Conservation (phyloP, 768 basidiomycete species). For the Suillus plorans region DNA sequence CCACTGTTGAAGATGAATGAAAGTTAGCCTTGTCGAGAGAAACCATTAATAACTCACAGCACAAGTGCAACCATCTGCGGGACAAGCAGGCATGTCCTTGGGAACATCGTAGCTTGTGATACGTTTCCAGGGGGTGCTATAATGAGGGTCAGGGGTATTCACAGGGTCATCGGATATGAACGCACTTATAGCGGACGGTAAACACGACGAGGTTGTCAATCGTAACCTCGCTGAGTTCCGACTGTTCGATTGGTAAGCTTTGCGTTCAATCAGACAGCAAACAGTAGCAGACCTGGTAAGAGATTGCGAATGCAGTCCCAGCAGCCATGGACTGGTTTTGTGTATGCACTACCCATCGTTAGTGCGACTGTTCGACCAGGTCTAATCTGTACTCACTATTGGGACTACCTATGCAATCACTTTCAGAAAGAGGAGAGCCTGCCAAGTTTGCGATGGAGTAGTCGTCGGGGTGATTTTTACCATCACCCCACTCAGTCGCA, state of each 20-base stretch:
- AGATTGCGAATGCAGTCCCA: conserved; percentile 56
- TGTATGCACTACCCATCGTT: conserved; percentile 43
- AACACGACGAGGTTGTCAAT: conserved; percentile 52
- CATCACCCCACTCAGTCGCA: conserved; percentile 47
- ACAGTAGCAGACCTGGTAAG: conserved; percentile 40
- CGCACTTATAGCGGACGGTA: conserved; percentile 47
- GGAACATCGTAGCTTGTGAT: conserved; percentile 48
- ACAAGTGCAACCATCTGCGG: conserved; percentile 50
- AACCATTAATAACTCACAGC: conserved; percentile 33
- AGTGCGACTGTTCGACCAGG: not conserved
- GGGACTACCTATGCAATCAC: conserved; percentile 43
- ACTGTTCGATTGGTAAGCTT: conserved; percentile 27
- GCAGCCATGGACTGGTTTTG: conserved; percentile 52
- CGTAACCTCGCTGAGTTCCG: conserved; percentile 46
- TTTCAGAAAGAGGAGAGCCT: conserved; percentile 5
- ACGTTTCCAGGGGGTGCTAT: conserved; percentile 55
- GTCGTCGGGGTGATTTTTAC: conserved; percentile 41
- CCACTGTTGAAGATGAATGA: conserved; percentile 36
- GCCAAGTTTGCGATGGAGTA: conserved; percentile 33
- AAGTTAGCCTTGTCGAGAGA: not conserved
- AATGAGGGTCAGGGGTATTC: not conserved
- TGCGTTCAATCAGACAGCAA: not conserved
- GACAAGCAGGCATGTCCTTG: conserved; percentile 48
- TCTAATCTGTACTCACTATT: conserved; percentile 39
- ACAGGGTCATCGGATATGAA: not conserved